Conservation (phyloP, 2,329 filamentous ascomycete species). For the Dactylella cylindrospora region DNA sequence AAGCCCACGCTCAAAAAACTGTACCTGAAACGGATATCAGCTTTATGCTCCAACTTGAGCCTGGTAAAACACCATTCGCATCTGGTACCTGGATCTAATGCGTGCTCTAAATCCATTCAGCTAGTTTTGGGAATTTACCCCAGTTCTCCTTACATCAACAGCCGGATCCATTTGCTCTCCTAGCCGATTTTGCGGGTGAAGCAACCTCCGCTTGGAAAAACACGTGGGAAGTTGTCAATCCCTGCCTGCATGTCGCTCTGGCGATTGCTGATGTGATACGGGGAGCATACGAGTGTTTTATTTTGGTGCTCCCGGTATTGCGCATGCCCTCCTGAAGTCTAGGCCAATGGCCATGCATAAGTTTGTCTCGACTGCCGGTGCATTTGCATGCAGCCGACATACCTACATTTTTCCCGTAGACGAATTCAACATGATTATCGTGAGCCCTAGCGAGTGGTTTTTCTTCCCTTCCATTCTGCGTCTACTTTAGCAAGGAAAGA, state of each 20-base stretch:
- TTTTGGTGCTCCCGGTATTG: slow-evolving; percentile 32
- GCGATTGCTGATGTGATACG: slow-evolving; percentile 44
- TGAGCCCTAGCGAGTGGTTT: not conserved
- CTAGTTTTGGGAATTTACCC: slow-evolving; percentile 38
- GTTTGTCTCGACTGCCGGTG: slow-evolving; percentile 23
- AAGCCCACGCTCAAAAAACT: too few species aligned
- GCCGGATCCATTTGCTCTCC: slow-evolving; percentile 41
- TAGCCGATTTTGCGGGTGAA: slow-evolving; percentile 45
- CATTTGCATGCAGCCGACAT: slow-evolving; percentile 44
- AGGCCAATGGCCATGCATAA: slow-evolving; percentile 34
- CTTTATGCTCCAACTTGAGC: too few species aligned
- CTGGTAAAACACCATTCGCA: slow-evolving; percentile 41
- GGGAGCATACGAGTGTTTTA: slow-evolving; percentile 28
- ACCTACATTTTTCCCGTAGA: slow-evolving; percentile 44
- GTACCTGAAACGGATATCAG: too few species aligned
- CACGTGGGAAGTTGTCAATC: slow-evolving; percentile 43
- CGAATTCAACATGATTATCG: slow-evolving; percentile 1
- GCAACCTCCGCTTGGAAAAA: slow-evolving; percentile 43
- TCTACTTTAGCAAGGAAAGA: too few species aligned
- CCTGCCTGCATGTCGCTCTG: slow-evolving; percentile 35
- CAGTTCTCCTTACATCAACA: slow-evolving; percentile 20
- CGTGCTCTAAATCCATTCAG: slow-evolving; percentile 26
- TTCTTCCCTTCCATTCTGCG: too few species aligned
- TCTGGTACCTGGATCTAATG: slow-evolving; percentile 41
- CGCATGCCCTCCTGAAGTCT: slow-evolving; percentile 11